Conservation (phyloP, 2,329 filamentous ascomycete genomes). For the Bisporella sp. region DNA sequence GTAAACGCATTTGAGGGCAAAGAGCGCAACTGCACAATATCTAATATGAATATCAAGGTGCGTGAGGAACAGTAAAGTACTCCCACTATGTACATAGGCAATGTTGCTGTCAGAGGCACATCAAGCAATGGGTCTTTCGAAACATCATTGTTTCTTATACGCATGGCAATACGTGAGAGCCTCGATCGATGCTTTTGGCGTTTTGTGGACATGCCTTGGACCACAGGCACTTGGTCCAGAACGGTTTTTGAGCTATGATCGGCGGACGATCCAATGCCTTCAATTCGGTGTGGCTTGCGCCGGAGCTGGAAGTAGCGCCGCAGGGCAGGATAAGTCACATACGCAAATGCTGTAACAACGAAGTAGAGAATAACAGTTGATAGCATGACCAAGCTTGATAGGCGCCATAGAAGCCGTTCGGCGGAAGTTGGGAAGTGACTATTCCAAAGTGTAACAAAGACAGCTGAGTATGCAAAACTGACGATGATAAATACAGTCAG, state of each 20-base stretch:
- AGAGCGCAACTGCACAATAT: slow-evolving; percentile 1
- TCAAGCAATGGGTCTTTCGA: neutral
- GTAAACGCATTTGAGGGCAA: slow-evolving; percentile 1
- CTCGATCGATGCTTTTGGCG: neutral
- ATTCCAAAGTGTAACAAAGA: slow-evolving; percentile 8
- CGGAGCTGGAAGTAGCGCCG: neutral
- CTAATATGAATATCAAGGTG: slow-evolving; percentile 1
- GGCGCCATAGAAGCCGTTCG: neutral
- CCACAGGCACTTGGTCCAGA: neutral
- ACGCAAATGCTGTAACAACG: neutral
- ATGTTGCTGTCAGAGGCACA: neutral
- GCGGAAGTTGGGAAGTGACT: neutral
- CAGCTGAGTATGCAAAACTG: slow-evolving; percentile 1
- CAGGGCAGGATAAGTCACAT: neutral
- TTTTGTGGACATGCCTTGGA: too few species aligned
- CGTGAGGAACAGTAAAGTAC: slow-evolving; percentile 9
- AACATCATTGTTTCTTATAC: neutral
- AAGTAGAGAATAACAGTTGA: neutral
- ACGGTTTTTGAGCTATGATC: neutral
- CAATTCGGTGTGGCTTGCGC: too few species aligned
- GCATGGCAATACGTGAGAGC: neutral
- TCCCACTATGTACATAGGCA: neutral
- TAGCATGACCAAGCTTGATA: neutral
- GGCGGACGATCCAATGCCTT: neutral
- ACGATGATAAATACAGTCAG: neutral